Evolutionary conservation across 768 basidiomycete species (phyloP).

Genomic region (Lentinula lateritia): DNA sequence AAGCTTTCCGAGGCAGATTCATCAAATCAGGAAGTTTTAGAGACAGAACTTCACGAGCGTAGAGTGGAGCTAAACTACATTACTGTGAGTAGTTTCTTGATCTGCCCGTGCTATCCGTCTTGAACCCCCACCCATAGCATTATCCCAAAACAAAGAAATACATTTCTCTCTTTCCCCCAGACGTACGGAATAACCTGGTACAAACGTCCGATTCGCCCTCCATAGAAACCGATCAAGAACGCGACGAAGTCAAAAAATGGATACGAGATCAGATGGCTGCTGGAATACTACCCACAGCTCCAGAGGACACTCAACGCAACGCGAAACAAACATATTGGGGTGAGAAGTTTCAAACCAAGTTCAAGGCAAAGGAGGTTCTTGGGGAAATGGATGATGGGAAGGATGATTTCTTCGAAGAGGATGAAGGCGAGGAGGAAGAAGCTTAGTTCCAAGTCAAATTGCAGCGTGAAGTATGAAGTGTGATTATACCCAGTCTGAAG

Average conservation of each 20-base stretch:
- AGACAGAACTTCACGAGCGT: slow-evolving; percentile 48
- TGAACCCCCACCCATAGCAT: slow-evolving; percentile 41
- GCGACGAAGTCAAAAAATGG: slow-evolving; percentile 55
- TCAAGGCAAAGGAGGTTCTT: background rate
- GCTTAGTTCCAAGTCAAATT: background rate
- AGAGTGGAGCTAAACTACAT: slow-evolving; percentile 92
- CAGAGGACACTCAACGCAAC: slow-evolving; percentile 38
- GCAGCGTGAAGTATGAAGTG: too few species aligned
- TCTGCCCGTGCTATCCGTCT: background rate
- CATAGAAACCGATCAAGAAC: slow-evolving; percentile 39
- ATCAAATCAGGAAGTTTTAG: slow-evolving; percentile 33
- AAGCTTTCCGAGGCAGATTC: slow-evolving; percentile 32
- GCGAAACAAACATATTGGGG: background rate
- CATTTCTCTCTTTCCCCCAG: slow-evolving; percentile 82
- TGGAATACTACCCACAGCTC: slow-evolving; percentile 54
- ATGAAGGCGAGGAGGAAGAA: background rate
- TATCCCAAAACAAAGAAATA: slow-evolving; percentile 86
- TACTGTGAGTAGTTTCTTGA: slow-evolving; percentile 39
- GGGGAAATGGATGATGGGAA: background rate
- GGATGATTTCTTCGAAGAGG: slow-evolving; percentile 5
- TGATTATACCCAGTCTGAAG: too few species aligned
- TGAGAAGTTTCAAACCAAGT: background rate
- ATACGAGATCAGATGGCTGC: slow-evolving; percentile 54
- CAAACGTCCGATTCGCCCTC: slow-evolving; percentile 25
- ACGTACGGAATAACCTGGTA: slow-evolving; percentile 29